Percentiles rank a stretch among this genome's conserved stretches.
These are phyloP conservation scores for Xylaria cubensis DNA, from an alignment of 495 filamentous ascomycete species.

Conservation along the genomic window DNA sequence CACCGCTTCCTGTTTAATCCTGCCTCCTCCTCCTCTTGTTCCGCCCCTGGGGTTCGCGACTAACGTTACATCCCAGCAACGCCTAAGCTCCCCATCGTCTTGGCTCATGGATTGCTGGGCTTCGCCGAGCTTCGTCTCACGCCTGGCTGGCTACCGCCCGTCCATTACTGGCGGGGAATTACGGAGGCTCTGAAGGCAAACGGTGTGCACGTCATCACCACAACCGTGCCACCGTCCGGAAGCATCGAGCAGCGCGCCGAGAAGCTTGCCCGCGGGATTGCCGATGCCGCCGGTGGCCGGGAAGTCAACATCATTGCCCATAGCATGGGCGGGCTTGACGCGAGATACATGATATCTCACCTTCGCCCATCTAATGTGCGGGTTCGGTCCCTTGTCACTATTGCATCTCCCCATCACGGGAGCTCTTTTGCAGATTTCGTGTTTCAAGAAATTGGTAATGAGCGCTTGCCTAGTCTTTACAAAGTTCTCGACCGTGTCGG, in stretches of 20 bases:
- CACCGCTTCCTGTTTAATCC: not conserved
- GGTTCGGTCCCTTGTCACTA: constrained; percentile 78
- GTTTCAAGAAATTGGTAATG: constrained; percentile 71
- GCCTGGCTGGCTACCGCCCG: constrained; percentile 71
- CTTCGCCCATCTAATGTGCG: constrained; percentile 74
- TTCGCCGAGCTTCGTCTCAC: constrained; percentile 84
- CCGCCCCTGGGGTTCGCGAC: constrained; percentile 1
- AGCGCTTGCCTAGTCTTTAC: constrained; percentile 71
- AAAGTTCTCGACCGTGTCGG: constrained; percentile 68
- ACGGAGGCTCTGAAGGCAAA: constrained; percentile 74
- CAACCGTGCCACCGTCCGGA: constrained; percentile 77
- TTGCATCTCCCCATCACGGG: constrained; percentile 88
- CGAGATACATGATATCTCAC: constrained; percentile 88
- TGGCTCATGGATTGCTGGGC: constrained; percentile 90
- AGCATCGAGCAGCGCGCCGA: constrained; percentile 80
- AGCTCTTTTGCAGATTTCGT: constrained; percentile 85
- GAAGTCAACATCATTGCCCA: constrained; percentile 90
- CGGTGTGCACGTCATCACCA: constrained; percentile 79
- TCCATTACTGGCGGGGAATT: constrained; percentile 94
- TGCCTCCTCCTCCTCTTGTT: not conserved
- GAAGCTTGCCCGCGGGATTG: constrained; percentile 69
- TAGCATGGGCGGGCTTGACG: constrained; percentile 80
- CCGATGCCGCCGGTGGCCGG: constrained; percentile 68
- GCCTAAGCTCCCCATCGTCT: constrained; percentile 75
- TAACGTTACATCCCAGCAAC: constrained; percentile 29